These are phyloP conservation scores for Fusarium udum DNA, from an alignment of 2,329 filamentous ascomycete genomes.

Conservation along the genomic window DNA sequence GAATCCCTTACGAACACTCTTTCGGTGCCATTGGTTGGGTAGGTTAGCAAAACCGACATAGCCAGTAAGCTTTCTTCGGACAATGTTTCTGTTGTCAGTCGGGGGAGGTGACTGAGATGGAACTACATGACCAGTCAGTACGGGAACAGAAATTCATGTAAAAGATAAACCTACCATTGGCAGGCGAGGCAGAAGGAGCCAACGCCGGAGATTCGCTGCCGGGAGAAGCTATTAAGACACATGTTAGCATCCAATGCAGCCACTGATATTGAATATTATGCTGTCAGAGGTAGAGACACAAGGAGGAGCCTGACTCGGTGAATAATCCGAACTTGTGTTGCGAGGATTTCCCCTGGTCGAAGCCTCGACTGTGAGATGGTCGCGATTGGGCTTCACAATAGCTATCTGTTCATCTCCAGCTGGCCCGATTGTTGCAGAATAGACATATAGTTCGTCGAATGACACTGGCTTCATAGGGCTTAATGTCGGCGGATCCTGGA, in stretches of 20 bases:
- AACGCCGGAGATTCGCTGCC: slow-evolving; percentile 56
- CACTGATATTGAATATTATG: slow-evolving; percentile 9
- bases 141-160: not conserved
- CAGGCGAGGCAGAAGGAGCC: slow-evolving; percentile 53
- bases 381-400: not conserved
- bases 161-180: slow-evolving; percentile 49
- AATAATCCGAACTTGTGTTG: slow-evolving; percentile 16
- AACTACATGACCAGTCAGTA: slow-evolving; percentile 35
- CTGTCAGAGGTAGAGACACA: slow-evolving; percentile 33
- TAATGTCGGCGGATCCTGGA: slow-evolving; percentile 56
- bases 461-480: slow-evolving; percentile 55
- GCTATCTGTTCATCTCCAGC: not conserved
- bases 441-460: slow-evolving; percentile 58
- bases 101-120: slow-evolving; percentile 53
- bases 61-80: slow-evolving; percentile 96
- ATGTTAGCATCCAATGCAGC: slow-evolving; percentile 48
- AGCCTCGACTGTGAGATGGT: not conserved
- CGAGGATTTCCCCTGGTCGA: not conserved
- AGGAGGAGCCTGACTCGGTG: slow-evolving; percentile 51
- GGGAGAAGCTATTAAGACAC: slow-evolving; percentile 54
- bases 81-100: slow-evolving; percentile 88
- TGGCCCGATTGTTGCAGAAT: slow-evolving; percentile 29
- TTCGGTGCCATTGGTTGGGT: slow-evolving; percentile 99
- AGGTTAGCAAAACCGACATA: slow-evolving; percentile 99
- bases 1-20: slow-evolving; percentile 99